Evolutionary conservation across 148 eudicot genomes (phyloP), one percentile per base, ranked within the genome.

Genomic region (Amaranthus cruentus): DNA sequence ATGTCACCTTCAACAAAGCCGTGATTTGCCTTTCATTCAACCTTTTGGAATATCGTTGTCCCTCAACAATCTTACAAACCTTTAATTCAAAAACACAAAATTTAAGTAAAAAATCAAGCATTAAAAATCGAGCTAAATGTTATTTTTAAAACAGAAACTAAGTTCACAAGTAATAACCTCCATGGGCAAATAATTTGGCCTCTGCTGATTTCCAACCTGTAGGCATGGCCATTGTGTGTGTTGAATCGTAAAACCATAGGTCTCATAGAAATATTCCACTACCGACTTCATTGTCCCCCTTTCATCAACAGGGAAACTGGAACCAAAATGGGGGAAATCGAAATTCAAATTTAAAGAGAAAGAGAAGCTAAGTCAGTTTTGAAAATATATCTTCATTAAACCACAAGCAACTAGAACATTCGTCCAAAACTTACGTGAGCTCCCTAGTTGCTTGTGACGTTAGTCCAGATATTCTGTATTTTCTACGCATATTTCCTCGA

Each of bases 61-160:
- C 97, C 80, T 87, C 93, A 7, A 92, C 96, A 75, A 92, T 92
- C 78, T 90, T 92, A 77, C 97, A 92, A 9, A 90, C 96, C 93
- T 88, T 62, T 47, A 55, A 28, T 28, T 28, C 38, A 28, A 28
- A 28, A 28, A 28, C 38, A 28, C 38, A 28, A 9, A n/a, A 42
- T 65, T 61, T 42, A 59, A 74, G 51, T 14, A 38, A 28, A 47
- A 68, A 63, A 70, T 69, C 72, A 55, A 21, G 13, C 65, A 68
- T 42, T 42, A 8, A 49, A 6, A 48, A n/a, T 1, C 3, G 12
- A 43, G 55, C 10, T 28, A 44, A 42, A 18, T 6, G 14, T 10
- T 4, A 42, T 43, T 62, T 53, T 3, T 65, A 14, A n/a, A 44
- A 51, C 69, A 8, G 12, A 68, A 49, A 9, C 14, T 42, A 51